Percentiles rank a stretch among this genome's conserved stretches.
Conservation (phyloP, 2,329 filamentous ascomycete genomes). For the Cytospora piceae region DNA sequence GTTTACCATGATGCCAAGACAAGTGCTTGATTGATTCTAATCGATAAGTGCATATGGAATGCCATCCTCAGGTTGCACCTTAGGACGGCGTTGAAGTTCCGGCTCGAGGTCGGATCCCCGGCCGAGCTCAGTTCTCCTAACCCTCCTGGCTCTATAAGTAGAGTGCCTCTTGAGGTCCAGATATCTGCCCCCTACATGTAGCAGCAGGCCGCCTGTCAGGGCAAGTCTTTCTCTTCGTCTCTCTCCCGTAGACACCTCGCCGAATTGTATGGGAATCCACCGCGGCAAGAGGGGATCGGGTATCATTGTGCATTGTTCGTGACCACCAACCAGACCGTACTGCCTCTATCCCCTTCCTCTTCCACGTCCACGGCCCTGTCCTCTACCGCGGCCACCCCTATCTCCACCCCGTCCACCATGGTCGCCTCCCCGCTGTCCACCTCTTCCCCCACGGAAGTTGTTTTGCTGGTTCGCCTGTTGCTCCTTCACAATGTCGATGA, state of each 20-base stretch:
- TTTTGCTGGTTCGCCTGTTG: slow-evolving; percentile 72
- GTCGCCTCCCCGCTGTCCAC: slow-evolving; percentile 58
- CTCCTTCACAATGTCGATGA: slow-evolving; percentile 92
- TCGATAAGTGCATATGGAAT: not conserved
- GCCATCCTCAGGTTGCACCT: not conserved
- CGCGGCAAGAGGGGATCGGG: slow-evolving; percentile 7
- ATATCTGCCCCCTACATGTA: not conserved
- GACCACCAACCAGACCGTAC: slow-evolving; percentile 7
- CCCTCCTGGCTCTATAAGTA: not conserved
- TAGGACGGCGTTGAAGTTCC: slow-evolving; percentile 6
- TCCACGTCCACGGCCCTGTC: slow-evolving; percentile 46
- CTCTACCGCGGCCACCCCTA: slow-evolving; percentile 51
- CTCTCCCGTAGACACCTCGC: not conserved
- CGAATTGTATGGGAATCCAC: not conserved
- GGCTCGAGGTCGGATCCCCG: not conserved
- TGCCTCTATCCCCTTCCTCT: slow-evolving; percentile 31
- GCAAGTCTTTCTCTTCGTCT: not conserved
- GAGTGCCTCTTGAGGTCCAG: not conserved
- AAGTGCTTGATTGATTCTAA: slow-evolving; percentile 5
- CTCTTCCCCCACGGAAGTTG: slow-evolving; percentile 67
- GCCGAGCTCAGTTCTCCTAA: slow-evolving; percentile 3
- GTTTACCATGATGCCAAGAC: not conserved
- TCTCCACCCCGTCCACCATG: slow-evolving; percentile 62
- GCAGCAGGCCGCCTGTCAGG: not conserved
- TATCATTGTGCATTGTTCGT: slow-evolving; percentile 23